These are phyloP conservation scores for Fraxinus paxiana DNA, from an alignment of 305 asterid species.

Conservation along the genomic window DNA sequence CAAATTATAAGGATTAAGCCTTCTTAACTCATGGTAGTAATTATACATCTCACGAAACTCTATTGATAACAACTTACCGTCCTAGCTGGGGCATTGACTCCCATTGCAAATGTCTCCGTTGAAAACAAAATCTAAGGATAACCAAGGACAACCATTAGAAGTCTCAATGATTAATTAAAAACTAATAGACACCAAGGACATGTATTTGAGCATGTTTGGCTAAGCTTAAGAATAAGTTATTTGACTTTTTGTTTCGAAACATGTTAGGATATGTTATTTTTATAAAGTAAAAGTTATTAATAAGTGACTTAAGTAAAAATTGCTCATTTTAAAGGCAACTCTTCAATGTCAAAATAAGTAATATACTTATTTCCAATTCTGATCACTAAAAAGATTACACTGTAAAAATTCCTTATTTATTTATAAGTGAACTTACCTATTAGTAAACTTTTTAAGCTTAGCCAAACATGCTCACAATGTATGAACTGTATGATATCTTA, in stretches of 20 bases:
- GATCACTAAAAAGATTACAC: neutral
- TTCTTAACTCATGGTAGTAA: constrained; percentile 12
- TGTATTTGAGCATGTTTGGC: neutral
- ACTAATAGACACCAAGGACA: neutral
- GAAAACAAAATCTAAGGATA: constrained; percentile 74
- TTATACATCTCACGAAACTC: constrained; percentile 17
- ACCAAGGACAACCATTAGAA: constrained; percentile 29
- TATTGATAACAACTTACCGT: constrained; percentile 56
- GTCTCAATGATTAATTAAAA: neutral
- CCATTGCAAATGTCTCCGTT: constrained; percentile 99
- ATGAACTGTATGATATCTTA: neutral
- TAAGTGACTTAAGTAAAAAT: neutral
- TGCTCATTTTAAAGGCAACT: neutral
- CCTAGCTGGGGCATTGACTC: constrained; percentile 99
- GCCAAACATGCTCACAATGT: neutral
- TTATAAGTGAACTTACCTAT: neutral
- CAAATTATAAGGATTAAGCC: neutral
- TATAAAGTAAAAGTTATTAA: neutral
- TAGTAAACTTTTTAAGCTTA: neutral
- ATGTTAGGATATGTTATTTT: neutral
- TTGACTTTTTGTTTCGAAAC: neutral
- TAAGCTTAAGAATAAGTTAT: neutral
- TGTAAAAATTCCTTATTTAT: neutral
- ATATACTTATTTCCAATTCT: neutral
- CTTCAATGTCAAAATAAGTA: neutral